Base-by-base conservation (phyloP, 257 asterid species). In the Nicotiana otophora region DNA sequence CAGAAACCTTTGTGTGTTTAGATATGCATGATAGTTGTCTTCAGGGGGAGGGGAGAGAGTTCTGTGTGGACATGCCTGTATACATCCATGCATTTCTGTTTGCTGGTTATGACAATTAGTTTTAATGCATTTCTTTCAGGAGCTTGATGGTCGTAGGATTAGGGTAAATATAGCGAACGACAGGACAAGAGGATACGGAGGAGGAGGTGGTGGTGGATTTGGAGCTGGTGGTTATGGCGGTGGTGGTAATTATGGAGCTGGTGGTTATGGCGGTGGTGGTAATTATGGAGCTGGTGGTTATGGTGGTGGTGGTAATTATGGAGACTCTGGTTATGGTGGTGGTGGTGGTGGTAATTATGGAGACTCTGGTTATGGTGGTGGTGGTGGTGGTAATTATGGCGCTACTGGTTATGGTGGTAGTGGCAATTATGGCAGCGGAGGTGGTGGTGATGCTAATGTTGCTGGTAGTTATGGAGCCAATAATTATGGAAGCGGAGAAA, bases 131-230 rank as follows among this genome's bases (percentile, higher is more conserved):
- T 65, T 54, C 62, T 88, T 81, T 57, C 86, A 93, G 99, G 95
- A 91, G 3, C 93, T 95, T 83, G 88, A 95, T 57, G 99, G 98
- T 63, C 98, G 99, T 20, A 83, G 12, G 30, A 55, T 95, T 46
- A 92, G 86, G 89, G 99, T 95, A 81, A 87, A 87, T 85, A 87
- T 84, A 63, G 98, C 99, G 42, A 91, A 87, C 83, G 98, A 93
- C 68, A 93, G 92, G 85, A 62, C 91, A 65, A 87, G 88, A 79
- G 91, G 91, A n/a, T 85, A 28, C 46, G 90, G 90, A 0, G 91
- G 90, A 0, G 96, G 93, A 4, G 87, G 84, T 0, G 90, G 89
- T 26, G 86, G 76, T 15, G 58, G 84, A 1, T 62, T 77, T 53
- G 89, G 89, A 2, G 82, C 81, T 1, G 69, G 31, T 2, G 87